These are phyloP conservation scores for Boletus semigastroideus DNA, from an alignment of 1,284 basidiomycete genomes.

Conservation along the genomic window DNA sequence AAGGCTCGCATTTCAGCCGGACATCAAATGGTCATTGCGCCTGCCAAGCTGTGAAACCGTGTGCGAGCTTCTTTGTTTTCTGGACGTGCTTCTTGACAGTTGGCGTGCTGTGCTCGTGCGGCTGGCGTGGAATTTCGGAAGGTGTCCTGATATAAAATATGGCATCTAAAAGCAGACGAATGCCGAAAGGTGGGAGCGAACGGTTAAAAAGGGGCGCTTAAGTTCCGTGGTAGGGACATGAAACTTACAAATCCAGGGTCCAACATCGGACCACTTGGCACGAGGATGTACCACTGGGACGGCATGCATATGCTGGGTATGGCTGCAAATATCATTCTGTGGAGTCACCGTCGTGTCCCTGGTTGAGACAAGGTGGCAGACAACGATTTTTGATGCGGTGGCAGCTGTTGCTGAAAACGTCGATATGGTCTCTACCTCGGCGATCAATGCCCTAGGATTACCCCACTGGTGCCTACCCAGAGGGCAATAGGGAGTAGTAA, in stretches of 20 bases:
- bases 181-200: conserved; percentile 8
- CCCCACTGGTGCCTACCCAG: conserved; percentile 3
- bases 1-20: not conserved
- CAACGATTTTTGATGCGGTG: not conserved
- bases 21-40: not conserved
- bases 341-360: not conserved
- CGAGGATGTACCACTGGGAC: conserved; percentile 8
- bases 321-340: not conserved
- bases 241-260: conserved; percentile 26
- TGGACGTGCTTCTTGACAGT: conserved; percentile 8
- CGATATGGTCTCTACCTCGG: too few species aligned
- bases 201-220: conserved; percentile 34
- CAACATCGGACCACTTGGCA: conserved; percentile 5
- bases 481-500: conserved; percentile 13
- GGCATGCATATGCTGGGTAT: not conserved
- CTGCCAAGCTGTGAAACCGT: conserved; percentile 25
- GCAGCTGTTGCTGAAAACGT: not conserved
- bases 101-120: conserved; percentile 26
- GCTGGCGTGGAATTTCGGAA: conserved; percentile 12
- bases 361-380: not conserved
- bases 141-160: conserved; percentile 12
- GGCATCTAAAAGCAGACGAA: conserved; percentile 7
- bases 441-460: not conserved
- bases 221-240: conserved; percentile 27
- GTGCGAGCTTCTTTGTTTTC: conserved; percentile 16